Conservation (phyloP, 2,329 filamentous ascomycete species). For the Ceratocystis cacaofunesta region DNA sequence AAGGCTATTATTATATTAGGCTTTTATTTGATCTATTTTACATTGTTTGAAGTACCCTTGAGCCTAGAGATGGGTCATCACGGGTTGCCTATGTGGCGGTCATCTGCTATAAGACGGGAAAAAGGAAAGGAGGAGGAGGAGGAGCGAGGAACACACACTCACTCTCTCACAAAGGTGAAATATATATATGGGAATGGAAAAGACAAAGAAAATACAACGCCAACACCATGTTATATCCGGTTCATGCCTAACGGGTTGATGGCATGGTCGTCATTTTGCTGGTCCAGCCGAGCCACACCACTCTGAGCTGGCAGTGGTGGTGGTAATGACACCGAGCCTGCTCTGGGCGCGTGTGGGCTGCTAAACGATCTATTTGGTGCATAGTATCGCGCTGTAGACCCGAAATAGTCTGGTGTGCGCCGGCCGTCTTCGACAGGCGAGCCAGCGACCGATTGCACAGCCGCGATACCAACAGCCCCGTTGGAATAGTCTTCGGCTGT, state of each 20-base stretch:
- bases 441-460: neutral
- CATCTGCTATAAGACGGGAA: too few species aligned
- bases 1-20: too few species aligned
- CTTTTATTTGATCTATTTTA: too few species aligned
- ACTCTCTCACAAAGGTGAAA: too few species aligned
- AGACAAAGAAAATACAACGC: neutral
- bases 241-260: slow-evolving; percentile 45
- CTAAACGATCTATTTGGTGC: slow-evolving; percentile 41
- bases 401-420: slow-evolving; percentile 41
- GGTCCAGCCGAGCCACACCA: slow-evolving; percentile 17
- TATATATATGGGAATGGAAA: neutral
- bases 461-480: neutral
- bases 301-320: slow-evolving; percentile 13
- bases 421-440: slow-evolving; percentile 24
- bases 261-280: slow-evolving; percentile 22
- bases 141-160: too few species aligned
- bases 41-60: too few species aligned
- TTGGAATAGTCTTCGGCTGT: slow-evolving; percentile 4
- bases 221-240: slow-evolving; percentile 25
- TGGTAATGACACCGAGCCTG: neutral
- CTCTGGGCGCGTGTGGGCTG: slow-evolving; percentile 35
- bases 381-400: slow-evolving; percentile 38
- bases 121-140: too few species aligned
- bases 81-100: too few species aligned
- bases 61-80: too few species aligned